These are phyloP conservation scores for Candida awuae DNA, from an alignment of 805 yeast genomes.

Conservation along the genomic window DNA sequence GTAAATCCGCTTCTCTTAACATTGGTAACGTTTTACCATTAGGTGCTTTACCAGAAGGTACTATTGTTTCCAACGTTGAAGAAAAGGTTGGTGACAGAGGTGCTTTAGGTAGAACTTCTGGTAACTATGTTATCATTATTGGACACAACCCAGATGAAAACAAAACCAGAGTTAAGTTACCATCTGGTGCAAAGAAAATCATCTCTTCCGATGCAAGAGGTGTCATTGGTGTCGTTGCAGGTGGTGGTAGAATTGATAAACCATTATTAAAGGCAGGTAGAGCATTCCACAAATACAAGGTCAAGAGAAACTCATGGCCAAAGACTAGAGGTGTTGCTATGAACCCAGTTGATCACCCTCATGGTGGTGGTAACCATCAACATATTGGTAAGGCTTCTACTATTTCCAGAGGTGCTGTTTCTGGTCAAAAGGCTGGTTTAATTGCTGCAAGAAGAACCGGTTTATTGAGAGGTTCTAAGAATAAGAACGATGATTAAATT, in stretches of 20 bases:
- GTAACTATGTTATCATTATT: slow-evolving; percentile 97
- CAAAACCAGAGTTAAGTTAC: slow-evolving; percentile 98
- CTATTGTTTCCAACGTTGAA: slow-evolving; percentile 96
- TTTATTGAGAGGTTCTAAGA: slow-evolving; percentile 99
- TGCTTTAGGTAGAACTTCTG: slow-evolving; percentile 99
- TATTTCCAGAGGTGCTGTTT: slow-evolving; percentile 97
- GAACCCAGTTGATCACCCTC: slow-evolving; percentile 99
- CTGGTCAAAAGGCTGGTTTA: slow-evolving; percentile 99
- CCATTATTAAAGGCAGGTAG: slow-evolving; percentile 99
- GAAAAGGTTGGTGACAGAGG: slow-evolving; percentile 99
- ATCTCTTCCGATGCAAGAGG: slow-evolving; percentile 96
- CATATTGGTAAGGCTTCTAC: slow-evolving; percentile 99
- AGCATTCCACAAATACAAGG: slow-evolving; percentile 99
- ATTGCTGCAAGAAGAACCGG: slow-evolving; percentile 99
- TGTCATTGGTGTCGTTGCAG: slow-evolving; percentile 99
- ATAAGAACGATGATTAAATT: slow-evolving; percentile 29
- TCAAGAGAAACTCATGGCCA: slow-evolving; percentile 99
- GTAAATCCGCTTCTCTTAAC: slow-evolving; percentile 95
- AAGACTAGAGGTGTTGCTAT: slow-evolving; percentile 99
- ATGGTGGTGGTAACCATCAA: slow-evolving; percentile 99
- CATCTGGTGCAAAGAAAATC: slow-evolving; percentile 98
- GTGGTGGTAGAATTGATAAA: slow-evolving; percentile 99
- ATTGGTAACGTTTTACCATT: slow-evolving; percentile 97
- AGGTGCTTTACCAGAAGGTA: slow-evolving; percentile 98
- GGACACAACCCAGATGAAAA: slow-evolving; percentile 99